phyloP scores from a whole-genome alignment of 2,329 filamentous ascomycete genomes.

The Tolypocladium capitatum region DNA sequence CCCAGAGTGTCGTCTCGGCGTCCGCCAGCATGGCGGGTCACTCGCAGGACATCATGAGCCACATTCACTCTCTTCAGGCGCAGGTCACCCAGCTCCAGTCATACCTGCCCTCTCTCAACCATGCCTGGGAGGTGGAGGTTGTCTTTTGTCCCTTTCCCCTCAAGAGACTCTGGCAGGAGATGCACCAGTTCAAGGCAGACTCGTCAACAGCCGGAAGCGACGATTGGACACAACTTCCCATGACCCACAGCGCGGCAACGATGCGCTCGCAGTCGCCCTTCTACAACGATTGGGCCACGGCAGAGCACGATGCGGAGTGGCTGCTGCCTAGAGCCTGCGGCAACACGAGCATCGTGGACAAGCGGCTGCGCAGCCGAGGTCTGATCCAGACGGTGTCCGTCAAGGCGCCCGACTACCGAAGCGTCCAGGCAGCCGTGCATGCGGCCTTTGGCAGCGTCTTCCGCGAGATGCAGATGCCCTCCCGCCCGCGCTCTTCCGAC shows the following conservation, averaged over 20 bases:
- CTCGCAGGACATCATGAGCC: conserved; percentile 33
- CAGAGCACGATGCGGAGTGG: conserved; percentile 41
- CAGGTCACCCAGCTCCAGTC: conserved; percentile 45
- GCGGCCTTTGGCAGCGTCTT: conserved; percentile 48
- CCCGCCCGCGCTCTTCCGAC: conserved; percentile 14
- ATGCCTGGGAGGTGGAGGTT: conserved; percentile 64
- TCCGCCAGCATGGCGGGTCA: conserved; percentile 28
- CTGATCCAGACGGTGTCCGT: conserved; percentile 53
- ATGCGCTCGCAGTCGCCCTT: conserved; percentile 35
- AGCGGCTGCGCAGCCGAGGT: conserved; percentile 62
- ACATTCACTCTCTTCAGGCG: conserved; percentile 36
- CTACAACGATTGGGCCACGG: conserved; percentile 30
- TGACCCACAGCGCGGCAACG: conserved; percentile 29
- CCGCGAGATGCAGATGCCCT: conserved; percentile 26
- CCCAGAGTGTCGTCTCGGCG: conserved; percentile 32
- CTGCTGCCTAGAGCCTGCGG: conserved; percentile 56
- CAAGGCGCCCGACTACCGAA: conserved; percentile 49
- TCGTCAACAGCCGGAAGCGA: conserved; percentile 23
- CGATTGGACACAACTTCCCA: conserved; percentile 43
- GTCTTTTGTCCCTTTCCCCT: conserved; percentile 60
- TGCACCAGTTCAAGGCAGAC: conserved; percentile 31
- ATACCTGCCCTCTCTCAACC: conserved; percentile 43
- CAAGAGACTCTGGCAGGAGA: conserved; percentile 40
- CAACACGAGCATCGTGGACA: conserved; percentile 47
- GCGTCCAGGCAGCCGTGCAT: conserved; percentile 51